Conservation (phyloP, 176 grass and related monocot genomes). For the Phragmites australis region DNA sequence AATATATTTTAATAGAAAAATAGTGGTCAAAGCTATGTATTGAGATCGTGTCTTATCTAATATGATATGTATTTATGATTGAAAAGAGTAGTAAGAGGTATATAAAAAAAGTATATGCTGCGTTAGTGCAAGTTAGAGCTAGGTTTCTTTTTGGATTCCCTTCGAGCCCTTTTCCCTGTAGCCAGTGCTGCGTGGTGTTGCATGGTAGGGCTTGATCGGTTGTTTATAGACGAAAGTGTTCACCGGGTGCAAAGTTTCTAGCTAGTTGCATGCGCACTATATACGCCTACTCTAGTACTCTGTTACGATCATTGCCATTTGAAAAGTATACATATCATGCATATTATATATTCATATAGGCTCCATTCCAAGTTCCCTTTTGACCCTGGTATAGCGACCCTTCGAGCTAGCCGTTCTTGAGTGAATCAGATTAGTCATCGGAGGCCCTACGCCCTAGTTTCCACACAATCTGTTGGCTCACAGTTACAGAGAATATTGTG, state of each 20-base stretch:
- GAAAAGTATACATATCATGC: conserved; percentile 35
- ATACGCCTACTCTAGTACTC: not conserved
- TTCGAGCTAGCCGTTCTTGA: conserved; percentile 34
- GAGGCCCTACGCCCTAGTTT: conserved; percentile 33
- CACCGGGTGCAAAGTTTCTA: conserved; percentile 25
- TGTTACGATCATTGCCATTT: conserved; percentile 38
- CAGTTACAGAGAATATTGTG: conserved; percentile 36
- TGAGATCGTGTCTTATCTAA: too few species aligned
- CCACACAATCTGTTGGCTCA: conserved; percentile 52
- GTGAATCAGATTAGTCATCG: conserved; percentile 35
- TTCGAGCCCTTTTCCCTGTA: not conserved
- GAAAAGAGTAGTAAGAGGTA: too few species aligned
- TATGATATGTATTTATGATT: too few species aligned
- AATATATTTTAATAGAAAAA: too few species aligned
- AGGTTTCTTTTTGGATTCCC: conserved; percentile 36
- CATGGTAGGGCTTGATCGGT: conserved; percentile 36
- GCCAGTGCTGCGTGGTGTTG: conserved; percentile 34
- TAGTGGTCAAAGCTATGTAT: too few species aligned
- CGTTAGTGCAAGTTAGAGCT: conserved; percentile 32
- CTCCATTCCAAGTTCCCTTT: conserved; percentile 33
- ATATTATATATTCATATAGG: conserved; percentile 13
- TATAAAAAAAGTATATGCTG: conserved; percentile 35
- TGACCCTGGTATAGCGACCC: conserved; percentile 46
- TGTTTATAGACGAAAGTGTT: conserved; percentile 39
- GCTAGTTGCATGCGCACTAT: conserved; percentile 28